Evolutionary conservation across 2,329 filamentous ascomycete species (phyloP).

Genomic region (Trichophyton verrucosum): DNA sequence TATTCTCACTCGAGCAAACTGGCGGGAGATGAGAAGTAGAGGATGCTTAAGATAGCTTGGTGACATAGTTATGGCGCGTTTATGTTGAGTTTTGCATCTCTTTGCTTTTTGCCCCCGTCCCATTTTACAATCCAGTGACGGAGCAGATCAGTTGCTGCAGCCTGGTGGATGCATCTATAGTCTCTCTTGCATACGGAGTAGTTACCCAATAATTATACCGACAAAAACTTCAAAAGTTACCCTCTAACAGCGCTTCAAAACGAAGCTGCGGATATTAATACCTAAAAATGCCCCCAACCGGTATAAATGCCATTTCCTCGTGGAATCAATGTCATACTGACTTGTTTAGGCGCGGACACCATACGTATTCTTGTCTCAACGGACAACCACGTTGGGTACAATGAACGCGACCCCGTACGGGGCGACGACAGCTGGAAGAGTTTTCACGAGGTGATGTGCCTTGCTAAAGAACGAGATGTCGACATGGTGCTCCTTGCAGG

Average conservation of each 20-base stretch:
- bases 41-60: too few species aligned
- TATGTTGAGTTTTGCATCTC: too few species aligned
- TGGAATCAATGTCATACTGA: not conserved
- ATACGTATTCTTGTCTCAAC: conserved; percentile 91
- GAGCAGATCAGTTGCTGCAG: not conserved
- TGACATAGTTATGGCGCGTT: too few species aligned
- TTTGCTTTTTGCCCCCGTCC: too few species aligned
- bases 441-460: conserved; percentile 87
- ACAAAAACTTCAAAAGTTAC: not conserved
- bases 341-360: conserved; percentile 53
- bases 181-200: not conserved
- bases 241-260: too few species aligned
- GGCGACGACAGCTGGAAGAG: conserved; percentile 94
- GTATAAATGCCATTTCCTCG: not conserved
- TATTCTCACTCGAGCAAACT: too few species aligned
- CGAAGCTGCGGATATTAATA: not conserved
- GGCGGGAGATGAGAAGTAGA: too few species aligned
- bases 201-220: not conserved
- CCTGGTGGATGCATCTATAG: not conserved
- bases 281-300: not conserved
- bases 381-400: conserved; percentile 95
- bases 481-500: conserved; percentile 95
- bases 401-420: conserved; percentile 84
- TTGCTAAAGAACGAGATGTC: conserved; percentile 78
- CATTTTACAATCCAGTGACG: too few species aligned